Evolutionary conservation across 2,329 filamentous ascomycete genomes (phyloP).

Genomic region (Tolypocladium endophyticum): DNA sequence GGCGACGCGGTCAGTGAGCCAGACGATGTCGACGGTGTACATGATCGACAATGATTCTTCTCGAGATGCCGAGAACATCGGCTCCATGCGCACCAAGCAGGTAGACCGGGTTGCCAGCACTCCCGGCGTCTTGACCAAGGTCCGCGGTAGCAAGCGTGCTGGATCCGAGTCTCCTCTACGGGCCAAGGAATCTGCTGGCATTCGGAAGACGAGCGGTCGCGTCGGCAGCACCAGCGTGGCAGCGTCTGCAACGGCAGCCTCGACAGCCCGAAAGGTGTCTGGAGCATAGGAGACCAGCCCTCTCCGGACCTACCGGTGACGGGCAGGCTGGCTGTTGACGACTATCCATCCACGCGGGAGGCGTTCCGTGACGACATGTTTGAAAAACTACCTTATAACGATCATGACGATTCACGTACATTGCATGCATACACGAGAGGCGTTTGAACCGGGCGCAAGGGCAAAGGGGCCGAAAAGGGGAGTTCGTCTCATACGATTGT

Average conservation of each 20-base stretch:
- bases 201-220: conserved; percentile 57
- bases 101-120: conserved; percentile 45
- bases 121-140: conserved; percentile 50
- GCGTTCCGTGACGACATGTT: neutral
- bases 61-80: conserved; percentile 63
- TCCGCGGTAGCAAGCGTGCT: conserved; percentile 49
- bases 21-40: conserved; percentile 62
- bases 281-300: conserved; percentile 22
- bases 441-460: neutral
- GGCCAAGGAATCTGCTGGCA: conserved; percentile 39
- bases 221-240: conserved; percentile 45
- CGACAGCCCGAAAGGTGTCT: conserved; percentile 44
- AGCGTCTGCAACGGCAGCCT: conserved; percentile 28
- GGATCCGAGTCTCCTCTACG: conserved; percentile 36
- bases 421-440: neutral
- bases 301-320: conserved; percentile 8
- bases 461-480: neutral
- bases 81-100: conserved; percentile 46
- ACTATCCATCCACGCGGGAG: neutral
- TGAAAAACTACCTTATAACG: neutral
- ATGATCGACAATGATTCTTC: conserved; percentile 55
- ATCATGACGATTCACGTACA: conserved; percentile 1
- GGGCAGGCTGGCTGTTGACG: neutral
- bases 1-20: conserved; percentile 56
- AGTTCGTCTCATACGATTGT: neutral